Base-by-base conservation (phyloP, 164 flowering plant species). In the Magnolia changhungtana region DNA sequence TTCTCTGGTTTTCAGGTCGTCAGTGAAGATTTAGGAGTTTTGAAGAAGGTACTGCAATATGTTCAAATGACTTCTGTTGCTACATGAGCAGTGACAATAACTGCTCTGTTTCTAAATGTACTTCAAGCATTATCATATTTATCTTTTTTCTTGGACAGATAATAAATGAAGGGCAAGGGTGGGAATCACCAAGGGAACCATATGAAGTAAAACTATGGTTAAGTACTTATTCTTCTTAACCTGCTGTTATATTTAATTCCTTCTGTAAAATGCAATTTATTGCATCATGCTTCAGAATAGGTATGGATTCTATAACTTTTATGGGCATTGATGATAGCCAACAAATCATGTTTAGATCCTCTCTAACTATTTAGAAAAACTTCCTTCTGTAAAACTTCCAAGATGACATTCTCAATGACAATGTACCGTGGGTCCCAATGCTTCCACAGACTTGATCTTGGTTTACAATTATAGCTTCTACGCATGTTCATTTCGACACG, bases 121-220 rank as follows among this genome's bases (percentile, higher is more conserved):
- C 16, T 16, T 18, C n/a, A 18, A 21, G 6, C 70, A 67, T 27
- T 8, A 24, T 67, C 16, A 8, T 7, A 50, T 66, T 65, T 24
- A n/a, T 20, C n/a, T 29, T 49, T 70, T 8, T 69, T 69, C 16
- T 58, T 81, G 50, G 50, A 69, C 77, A 95, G 99, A 89, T 92
- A 49, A 74, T 88, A 72, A 72, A 80, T 72, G 99, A 94, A 80
- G 99, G 97, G 23, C 87, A 89, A 79, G 97, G 98, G 20, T 96
- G 99, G 99, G 99, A 96, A 85, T 79, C 92, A 63, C 99, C 99
- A 45, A 87, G 98, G 80, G 97, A 90, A 80, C 99, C 97, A 29
- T 96, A 96, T 84, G 99, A 96, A 92, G 88, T 94, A 58, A 96
- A 90, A 85, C 90, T 87, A 67, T 83, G 98, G 99, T 93, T 10